These are phyloP conservation scores for Plasmodium chabaudi DNA, from an alignment of 169 alveolate genomes.

Conservation along the genomic window DNA sequence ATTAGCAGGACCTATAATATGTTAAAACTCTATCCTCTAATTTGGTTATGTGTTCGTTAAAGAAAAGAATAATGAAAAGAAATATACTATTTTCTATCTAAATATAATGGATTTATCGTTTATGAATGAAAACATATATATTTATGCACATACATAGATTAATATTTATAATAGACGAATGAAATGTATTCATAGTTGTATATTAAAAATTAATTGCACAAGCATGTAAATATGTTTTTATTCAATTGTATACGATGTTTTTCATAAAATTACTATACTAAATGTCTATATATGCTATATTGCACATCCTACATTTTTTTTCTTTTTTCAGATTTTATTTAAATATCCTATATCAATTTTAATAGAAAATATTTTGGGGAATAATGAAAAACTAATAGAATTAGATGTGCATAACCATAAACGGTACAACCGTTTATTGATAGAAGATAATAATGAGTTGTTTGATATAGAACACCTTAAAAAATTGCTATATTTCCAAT, in stretches of 20 bases:
- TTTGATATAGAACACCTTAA: conserved; percentile 40
- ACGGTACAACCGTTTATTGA: conserved; percentile 14
- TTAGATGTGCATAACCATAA: background rate
- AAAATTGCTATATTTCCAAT: conserved; percentile 57
- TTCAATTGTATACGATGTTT: background rate
- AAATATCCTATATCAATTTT: conserved; percentile 38
- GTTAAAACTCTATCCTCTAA: conserved; percentile 56
- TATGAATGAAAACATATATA: background rate
- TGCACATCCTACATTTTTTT: background rate
- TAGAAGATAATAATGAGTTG: conserved; percentile 22
- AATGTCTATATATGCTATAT: background rate
- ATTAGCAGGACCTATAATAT: conserved; percentile 48
- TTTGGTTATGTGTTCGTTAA: conserved; percentile 76
- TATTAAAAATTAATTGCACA: background rate
- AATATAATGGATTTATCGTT: background rate
- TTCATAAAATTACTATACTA: background rate
- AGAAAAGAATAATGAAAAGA: conserved; percentile 9
- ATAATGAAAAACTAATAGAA: conserved; percentile 35
- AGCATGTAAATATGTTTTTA: background rate
- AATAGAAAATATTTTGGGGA: conserved; percentile 34
- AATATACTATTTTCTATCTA: background rate
- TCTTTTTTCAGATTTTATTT: conserved; percentile 35
- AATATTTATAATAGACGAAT: background rate
- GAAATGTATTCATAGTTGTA: background rate
- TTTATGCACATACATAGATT: background rate